Percentiles rank a stretch among this genome's conserved stretches.
These are phyloP conservation scores for Microbotryum intermedium DNA, from an alignment of 1,284 basidiomycete genomes.

Conservation along the genomic window DNA sequence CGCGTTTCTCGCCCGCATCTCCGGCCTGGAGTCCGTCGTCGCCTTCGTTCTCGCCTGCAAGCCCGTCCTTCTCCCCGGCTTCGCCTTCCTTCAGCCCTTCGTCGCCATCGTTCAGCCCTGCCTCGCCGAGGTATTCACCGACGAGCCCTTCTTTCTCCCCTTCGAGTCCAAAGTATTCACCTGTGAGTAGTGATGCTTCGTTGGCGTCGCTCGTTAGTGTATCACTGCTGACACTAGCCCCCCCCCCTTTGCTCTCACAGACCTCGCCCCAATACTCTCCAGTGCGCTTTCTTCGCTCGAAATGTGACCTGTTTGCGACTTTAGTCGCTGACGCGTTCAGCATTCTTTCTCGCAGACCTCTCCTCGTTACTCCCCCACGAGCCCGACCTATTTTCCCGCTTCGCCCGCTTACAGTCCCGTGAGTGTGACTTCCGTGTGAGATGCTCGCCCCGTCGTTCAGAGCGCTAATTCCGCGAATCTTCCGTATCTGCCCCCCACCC, in stretches of 20 bases:
- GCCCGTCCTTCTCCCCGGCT: constrained; percentile 27
- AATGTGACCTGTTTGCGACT: constrained; percentile 30
- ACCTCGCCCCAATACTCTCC: constrained; percentile 9
- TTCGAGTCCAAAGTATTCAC: constrained; percentile 45
- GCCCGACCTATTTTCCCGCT: constrained; percentile 37
- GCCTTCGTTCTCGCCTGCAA: constrained; percentile 64
- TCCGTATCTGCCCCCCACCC: constrained; percentile 26
- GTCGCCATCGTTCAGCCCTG: constrained; percentile 15
- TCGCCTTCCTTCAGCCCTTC: neutral
- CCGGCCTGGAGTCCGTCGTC: constrained; percentile 76
- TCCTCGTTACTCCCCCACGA: constrained; percentile 52
- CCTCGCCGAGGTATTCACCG: constrained; percentile 36
- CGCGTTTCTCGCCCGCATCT: constrained; percentile 72
- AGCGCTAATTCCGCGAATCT: neutral
- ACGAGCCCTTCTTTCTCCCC: constrained; percentile 34
- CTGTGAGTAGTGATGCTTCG: constrained; percentile 49
- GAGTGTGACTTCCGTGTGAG: no score
- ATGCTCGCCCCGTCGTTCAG: neutral
- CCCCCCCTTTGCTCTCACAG: constrained; percentile 24
- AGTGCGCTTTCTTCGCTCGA: no score
- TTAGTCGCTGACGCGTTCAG: constrained; percentile 71
- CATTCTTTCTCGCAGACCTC: constrained; percentile 35
- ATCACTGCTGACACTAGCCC: neutral
- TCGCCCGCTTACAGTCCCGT: constrained; percentile 30
- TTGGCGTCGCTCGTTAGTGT: constrained; percentile 69